Percentiles rank a stretch among this genome's conserved stretches.
Evolutionary conservation across 495 filamentous ascomycete species (phyloP).

Genomic region (Pseudevernia furfuracea): DNA sequence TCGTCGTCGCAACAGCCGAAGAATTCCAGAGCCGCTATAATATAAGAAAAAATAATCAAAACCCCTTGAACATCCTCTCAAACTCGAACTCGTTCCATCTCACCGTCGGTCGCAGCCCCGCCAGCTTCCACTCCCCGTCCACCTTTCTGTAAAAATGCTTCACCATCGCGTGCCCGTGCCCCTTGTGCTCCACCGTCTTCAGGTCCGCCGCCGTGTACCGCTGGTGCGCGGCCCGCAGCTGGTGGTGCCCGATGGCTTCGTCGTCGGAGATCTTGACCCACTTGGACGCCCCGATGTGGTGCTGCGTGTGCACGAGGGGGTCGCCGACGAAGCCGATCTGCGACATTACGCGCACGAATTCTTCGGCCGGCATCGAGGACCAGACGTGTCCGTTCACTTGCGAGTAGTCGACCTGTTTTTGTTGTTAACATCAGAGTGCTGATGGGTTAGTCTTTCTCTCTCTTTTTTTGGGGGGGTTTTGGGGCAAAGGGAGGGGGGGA

Average conservation of each 20-base stretch:
- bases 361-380: conserved; percentile 27
- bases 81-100: conserved; percentile 69
- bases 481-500: no score
- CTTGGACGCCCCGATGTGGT: conserved; percentile 31
- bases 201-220: conserved; percentile 50
- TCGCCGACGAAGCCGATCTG: conserved; percentile 28
- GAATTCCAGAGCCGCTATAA: neutral
- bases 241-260: conserved; percentile 27
- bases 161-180: conserved; percentile 63
- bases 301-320: conserved; percentile 31
- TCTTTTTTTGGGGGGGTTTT: no score
- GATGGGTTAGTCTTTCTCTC: no score
- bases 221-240: conserved; percentile 34
- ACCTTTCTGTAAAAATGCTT: conserved; percentile 68
- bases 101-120: conserved; percentile 63
- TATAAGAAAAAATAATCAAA: conserved; percentile 1
- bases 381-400: conserved; percentile 26
- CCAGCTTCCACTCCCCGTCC: conserved; percentile 75
- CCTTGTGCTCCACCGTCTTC: conserved; percentile 35
- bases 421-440: no score
- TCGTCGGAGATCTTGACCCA: conserved; percentile 28
- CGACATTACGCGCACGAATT: conserved; percentile 30
- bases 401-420: conserved; percentile 35
- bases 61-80: conserved; percentile 36
- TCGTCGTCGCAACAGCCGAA: no score